phyloP scores from a whole-genome alignment of 2,329 filamentous ascomycete species.

The Venturia nashicola region DNA sequence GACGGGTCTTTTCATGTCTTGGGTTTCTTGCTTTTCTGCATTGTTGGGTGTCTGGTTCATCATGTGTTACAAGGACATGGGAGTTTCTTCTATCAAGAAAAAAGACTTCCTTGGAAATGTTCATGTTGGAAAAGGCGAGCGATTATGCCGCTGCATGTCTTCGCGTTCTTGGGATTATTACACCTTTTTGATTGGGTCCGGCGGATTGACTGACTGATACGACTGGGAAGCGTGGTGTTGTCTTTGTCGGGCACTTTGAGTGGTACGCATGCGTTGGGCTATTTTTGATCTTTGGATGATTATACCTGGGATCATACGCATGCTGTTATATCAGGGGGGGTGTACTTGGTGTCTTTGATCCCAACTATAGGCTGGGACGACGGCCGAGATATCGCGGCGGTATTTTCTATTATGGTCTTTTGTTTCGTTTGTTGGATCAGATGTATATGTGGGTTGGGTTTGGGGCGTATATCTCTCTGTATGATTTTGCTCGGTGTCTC shows the following conservation, averaged over 20 bases:
- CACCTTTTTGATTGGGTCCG: not conserved
- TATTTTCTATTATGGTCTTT: not conserved
- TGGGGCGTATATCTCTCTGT: not conserved
- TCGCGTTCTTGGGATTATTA: not conserved
- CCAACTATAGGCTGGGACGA: not conserved
- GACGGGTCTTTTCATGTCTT: constrained; percentile 24
- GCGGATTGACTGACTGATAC: not conserved
- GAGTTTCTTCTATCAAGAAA: not conserved
- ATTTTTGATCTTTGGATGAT: not conserved
- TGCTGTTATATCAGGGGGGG: not conserved
- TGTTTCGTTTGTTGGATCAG: not conserved
- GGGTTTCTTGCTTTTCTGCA: constrained; percentile 16
- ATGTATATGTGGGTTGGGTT: not conserved
- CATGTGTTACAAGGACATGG: not conserved
- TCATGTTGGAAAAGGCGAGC: not conserved
- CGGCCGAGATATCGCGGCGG: not conserved
- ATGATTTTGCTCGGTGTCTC: not conserved
- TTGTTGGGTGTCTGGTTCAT: not conserved
- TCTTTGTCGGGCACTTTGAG: not conserved
- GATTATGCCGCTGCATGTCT: not conserved
- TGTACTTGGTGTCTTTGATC: not conserved
- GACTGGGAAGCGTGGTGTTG: constrained; percentile 1
- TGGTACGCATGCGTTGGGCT: not conserved
- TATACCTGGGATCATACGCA: not conserved
- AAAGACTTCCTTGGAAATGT: not conserved